Percentiles rank a stretch among this genome's conserved stretches.
Conservation (phyloP, 2,329 filamentous ascomycete genomes). For the Myriosclerotinia curreyana region DNA sequence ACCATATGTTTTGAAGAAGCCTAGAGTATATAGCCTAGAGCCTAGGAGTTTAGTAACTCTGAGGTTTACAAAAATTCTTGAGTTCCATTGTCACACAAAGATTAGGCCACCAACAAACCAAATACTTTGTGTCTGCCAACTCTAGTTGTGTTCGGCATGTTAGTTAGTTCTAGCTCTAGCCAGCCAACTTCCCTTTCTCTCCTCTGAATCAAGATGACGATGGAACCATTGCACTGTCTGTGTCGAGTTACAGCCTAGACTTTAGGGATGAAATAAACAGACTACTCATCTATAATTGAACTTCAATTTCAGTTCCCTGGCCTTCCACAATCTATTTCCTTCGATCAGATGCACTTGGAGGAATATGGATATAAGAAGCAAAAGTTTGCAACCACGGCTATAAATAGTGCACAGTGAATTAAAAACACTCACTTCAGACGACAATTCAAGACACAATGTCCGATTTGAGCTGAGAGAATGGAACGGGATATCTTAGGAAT, state of each 20-base stretch:
- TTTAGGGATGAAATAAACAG: neutral
- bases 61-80: neutral
- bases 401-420: neutral
- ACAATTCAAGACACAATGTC: neutral
- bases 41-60: neutral
- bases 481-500: too few species aligned
- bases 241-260: neutral
- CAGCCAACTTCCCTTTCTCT: neutral
- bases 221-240: too few species aligned
- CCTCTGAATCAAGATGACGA: neutral
- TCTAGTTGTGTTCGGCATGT: neutral
- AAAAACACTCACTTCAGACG: neutral
- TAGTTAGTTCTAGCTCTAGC: neutral
- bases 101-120: neutral
- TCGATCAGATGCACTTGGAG: neutral
- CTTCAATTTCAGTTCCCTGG: neutral
- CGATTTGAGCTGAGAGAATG: neutral
- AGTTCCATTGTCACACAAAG: neutral
- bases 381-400: neutral
- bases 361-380: neutral
- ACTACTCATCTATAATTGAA: neutral
- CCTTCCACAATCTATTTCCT: neutral
- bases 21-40: neutral
- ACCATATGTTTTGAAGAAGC: conserved; percentile 3
- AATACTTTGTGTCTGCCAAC: neutral